Evolutionary conservation across 768 basidiomycete species (phyloP).

Genomic region (Trametes cubensis): DNA sequence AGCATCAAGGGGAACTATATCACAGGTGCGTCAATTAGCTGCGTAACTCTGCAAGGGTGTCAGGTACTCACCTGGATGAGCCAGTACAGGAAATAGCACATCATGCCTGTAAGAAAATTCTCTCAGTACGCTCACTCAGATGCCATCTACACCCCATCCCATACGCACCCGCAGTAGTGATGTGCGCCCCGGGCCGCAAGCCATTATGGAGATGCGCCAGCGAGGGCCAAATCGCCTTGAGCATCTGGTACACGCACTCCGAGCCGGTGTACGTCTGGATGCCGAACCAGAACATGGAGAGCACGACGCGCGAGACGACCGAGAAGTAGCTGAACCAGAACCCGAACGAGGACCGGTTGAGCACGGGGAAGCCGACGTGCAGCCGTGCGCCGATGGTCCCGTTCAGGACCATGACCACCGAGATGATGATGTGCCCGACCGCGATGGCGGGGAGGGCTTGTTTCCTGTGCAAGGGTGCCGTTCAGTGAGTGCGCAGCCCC

Average conservation of each 20-base stretch:
- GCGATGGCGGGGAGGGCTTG: slow-evolving; percentile 73
- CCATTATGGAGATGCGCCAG: slow-evolving; percentile 64
- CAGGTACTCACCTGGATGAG: slow-evolving; percentile 45
- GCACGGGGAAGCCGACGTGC: slow-evolving; percentile 74
- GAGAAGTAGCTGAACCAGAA: slow-evolving; percentile 91
- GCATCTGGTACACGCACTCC: slow-evolving; percentile 80
- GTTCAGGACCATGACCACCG: slow-evolving; percentile 73
- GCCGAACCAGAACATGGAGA: slow-evolving; percentile 84
- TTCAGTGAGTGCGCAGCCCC: neutral
- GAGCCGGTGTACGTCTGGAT: slow-evolving; percentile 63
- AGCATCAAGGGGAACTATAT: slow-evolving; percentile 71
- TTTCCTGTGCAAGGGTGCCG: slow-evolving; percentile 42
- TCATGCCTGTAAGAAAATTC: slow-evolving; percentile 44
- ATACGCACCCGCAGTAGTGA: slow-evolving; percentile 59
- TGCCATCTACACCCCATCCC: too few species aligned
- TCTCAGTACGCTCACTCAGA: too few species aligned
- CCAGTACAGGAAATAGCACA: slow-evolving; percentile 81
- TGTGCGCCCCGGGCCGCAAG: slow-evolving; percentile 56
- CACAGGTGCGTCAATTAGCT: neutral
- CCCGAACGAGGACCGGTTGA: slow-evolving; percentile 86
- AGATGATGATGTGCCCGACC: slow-evolving; percentile 71
- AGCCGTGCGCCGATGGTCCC: slow-evolving; percentile 78
- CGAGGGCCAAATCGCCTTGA: slow-evolving; percentile 84
- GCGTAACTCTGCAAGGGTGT: neutral
- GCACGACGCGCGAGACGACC: slow-evolving; percentile 72